Conservation (phyloP, 75 land plant genomes). For the Pseudotsuga menziesii region DNA sequence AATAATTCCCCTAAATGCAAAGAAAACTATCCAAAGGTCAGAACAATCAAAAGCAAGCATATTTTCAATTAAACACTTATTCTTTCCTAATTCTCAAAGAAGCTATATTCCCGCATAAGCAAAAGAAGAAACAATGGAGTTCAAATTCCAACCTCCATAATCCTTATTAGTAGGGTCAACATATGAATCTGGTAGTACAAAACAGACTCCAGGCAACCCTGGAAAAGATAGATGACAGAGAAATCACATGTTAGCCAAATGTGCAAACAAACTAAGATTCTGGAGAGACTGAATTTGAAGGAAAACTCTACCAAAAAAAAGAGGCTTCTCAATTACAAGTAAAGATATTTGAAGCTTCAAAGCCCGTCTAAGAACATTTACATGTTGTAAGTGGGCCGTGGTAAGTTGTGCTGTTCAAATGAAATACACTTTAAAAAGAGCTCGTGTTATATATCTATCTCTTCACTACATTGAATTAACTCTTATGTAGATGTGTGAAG, state of each 20-base stretch:
- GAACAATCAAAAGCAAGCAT: background rate
- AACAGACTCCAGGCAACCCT: slow-evolving; percentile 54
- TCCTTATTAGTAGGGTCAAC: slow-evolving; percentile 48
- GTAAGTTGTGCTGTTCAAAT: background rate
- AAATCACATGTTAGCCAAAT: background rate
- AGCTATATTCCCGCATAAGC: background rate
- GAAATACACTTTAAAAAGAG: background rate
- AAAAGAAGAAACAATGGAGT: background rate
- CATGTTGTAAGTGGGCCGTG: background rate
- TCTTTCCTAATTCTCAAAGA: background rate
- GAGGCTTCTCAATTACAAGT: background rate
- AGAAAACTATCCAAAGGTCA: background rate
- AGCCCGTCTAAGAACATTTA: background rate
- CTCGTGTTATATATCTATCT: background rate
- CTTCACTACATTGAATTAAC: background rate
- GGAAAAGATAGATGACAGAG: background rate
- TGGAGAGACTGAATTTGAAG: background rate
- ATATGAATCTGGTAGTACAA: slow-evolving; percentile 59
- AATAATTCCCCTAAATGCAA: slow-evolving; percentile 34
- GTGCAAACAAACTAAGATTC: too few species aligned
- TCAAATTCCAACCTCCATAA: slow-evolving; percentile 37
- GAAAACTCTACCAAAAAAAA: background rate
- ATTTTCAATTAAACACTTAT: background rate
- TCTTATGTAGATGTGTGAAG: background rate
- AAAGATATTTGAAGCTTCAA: background rate